Evolutionary conservation across 345 rosid genomes (phyloP).

Genomic region (Heritiera fomes): DNA sequence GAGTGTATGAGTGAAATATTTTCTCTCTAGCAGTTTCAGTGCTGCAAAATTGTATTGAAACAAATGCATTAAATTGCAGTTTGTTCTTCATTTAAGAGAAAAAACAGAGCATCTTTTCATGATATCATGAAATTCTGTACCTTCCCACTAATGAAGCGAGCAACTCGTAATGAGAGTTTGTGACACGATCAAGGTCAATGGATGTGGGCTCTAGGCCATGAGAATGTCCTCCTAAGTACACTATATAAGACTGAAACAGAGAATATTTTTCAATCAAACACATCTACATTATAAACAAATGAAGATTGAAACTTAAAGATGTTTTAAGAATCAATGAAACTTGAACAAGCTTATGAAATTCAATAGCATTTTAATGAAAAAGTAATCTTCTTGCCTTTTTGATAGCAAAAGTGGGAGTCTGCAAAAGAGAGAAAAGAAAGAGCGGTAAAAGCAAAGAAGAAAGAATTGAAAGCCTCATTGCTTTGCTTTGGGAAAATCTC

Average conservation of each 20-base stretch:
- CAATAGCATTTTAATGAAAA: not conserved
- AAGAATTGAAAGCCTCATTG: conserved; percentile 37
- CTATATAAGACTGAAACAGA: conserved; percentile 30
- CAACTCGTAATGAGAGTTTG: conserved; percentile 30
- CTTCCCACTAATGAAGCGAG: conserved; percentile 36
- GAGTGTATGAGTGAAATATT: conserved; percentile 60
- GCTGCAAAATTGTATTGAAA: conserved; percentile 30
- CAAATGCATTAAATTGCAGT: not conserved
- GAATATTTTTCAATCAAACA: not conserved
- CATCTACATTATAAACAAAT: not conserved
- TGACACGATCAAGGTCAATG: conserved; percentile 17
- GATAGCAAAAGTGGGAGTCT: conserved; percentile 35
- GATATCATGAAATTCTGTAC: conserved; percentile 1
- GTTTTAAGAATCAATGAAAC: not conserved
- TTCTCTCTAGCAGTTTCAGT: conserved; percentile 48
- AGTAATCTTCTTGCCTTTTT: conserved; percentile 36
- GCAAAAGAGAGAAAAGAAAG: conserved; percentile 34
- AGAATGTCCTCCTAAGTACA: conserved; percentile 43
- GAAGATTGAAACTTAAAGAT: not conserved
- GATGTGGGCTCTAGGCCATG: conserved; percentile 28
- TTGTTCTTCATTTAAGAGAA: not conserved
- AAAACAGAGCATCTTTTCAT: not conserved
- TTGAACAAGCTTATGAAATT: not conserved
- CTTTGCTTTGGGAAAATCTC: not conserved
- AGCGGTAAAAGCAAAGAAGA: conserved; percentile 25